Percentiles rank a stretch among this genome's conserved stretches.
phyloP scores from a whole-genome alignment of 2,329 filamentous ascomycete genomes.

The Helotiales sp. region DNA sequence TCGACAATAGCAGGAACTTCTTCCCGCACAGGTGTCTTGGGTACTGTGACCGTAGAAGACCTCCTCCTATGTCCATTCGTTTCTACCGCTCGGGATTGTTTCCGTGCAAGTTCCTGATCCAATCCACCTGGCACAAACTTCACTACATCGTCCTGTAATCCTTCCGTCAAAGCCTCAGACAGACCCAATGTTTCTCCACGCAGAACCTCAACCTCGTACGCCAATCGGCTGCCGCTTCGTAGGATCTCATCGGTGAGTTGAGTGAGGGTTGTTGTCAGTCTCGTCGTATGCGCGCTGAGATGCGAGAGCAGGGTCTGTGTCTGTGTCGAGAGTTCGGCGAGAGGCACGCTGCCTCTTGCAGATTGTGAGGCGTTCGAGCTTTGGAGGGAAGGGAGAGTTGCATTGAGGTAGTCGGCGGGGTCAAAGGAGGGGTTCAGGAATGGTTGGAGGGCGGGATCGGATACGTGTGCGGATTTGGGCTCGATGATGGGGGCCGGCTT shows the following conservation, averaged over 20 bases:
- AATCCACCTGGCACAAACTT: constrained; percentile 67
- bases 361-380: constrained; percentile 35
- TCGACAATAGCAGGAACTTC: constrained; percentile 46
- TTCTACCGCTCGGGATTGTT: constrained; percentile 35
- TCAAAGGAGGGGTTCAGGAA: constrained; percentile 83
- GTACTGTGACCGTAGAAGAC: constrained; percentile 36
- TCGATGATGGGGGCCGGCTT: constrained; percentile 22
- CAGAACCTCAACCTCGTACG: constrained; percentile 92
- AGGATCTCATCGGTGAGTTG: constrained; percentile 94
- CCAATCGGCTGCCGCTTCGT: constrained; percentile 82
- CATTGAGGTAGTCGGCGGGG: constrained; percentile 83
- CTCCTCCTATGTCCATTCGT: constrained; percentile 33
- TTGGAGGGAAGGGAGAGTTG: constrained; percentile 71
- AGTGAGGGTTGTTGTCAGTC: constrained; percentile 80
- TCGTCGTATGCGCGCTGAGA: constrained; percentile 85
- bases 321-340: constrained; percentile 79
- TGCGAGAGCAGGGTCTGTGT: constrained; percentile 86
- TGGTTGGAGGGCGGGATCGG: constrained; percentile 73
- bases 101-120: constrained; percentile 36
- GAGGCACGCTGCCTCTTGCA: constrained; percentile 52
- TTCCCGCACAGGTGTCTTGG: constrained; percentile 37
- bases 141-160: constrained; percentile 71
- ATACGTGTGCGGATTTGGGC: constrained; percentile 61
- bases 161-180: constrained; percentile 76
- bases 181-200: constrained; percentile 86